Percentiles rank a stretch among this genome's conserved stretches.
These are phyloP conservation scores for Boletus sp. DNA, from an alignment of 768 basidiomycete genomes.

Conservation along the genomic window DNA sequence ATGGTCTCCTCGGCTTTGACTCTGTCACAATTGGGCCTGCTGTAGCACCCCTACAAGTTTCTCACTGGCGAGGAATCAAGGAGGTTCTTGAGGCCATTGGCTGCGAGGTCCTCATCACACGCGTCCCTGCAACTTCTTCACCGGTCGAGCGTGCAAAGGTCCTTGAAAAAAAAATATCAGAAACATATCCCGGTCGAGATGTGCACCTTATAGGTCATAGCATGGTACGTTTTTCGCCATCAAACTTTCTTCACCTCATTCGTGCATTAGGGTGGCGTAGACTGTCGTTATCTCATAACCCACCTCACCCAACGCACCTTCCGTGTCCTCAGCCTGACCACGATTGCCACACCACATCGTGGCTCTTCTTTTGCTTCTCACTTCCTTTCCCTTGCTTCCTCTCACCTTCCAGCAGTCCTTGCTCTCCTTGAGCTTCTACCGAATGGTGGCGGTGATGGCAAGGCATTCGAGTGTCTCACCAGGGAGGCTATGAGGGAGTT, in stretches of 20 bases:
- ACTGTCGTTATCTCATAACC: constrained; percentile 86
- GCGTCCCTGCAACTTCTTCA: constrained; percentile 90
- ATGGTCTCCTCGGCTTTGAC: constrained; percentile 90
- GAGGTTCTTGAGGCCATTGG: constrained; percentile 90
- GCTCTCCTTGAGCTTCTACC: constrained; percentile 80
- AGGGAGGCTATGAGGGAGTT: constrained; percentile 83
- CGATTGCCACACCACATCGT: constrained; percentile 92
- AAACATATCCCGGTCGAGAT: constrained; percentile 74
- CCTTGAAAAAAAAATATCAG: constrained; percentile 77
- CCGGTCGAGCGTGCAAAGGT: constrained; percentile 88
- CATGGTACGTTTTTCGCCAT: constrained; percentile 48
- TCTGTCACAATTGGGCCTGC: constrained; percentile 75
- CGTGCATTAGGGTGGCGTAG: constrained; percentile 79
- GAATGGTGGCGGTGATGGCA: constrained; percentile 92
- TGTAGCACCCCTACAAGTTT: constrained; percentile 79
- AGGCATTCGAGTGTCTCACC: constrained; percentile 88
- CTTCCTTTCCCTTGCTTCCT: constrained; percentile 70
- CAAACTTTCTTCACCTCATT: background rate
- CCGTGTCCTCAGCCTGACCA: constrained; percentile 82
- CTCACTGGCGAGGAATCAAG: constrained; percentile 96
- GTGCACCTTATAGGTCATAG: constrained; percentile 89
- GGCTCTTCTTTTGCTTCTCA: constrained; percentile 94
- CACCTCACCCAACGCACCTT: constrained; percentile 78
- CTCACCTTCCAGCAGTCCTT: constrained; percentile 67
- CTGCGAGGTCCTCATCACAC: constrained; percentile 86